These are phyloP conservation scores for Talaromyces thailandensis DNA, from an alignment of 495 filamentous ascomycete genomes.

Conservation along the genomic window DNA sequence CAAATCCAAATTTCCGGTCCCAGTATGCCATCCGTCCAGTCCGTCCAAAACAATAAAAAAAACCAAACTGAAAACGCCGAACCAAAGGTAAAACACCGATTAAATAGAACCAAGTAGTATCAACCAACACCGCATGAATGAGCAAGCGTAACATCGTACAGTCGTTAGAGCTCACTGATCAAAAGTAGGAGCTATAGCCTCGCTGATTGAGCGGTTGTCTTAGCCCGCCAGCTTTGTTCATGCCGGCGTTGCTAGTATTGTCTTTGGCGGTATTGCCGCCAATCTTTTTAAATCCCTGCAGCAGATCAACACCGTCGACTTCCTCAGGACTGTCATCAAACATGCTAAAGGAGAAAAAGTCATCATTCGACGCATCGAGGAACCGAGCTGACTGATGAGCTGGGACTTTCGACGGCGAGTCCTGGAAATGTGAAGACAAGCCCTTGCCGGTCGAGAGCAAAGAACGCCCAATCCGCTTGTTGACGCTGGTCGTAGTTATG, in stretches of 20 bases:
- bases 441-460: constrained; percentile 19
- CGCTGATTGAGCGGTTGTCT: constrained; percentile 32
- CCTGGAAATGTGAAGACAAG: constrained; percentile 30
- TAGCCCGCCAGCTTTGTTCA: constrained; percentile 17
- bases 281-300: constrained; percentile 87
- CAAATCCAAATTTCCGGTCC: background rate
- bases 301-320: constrained; percentile 67
- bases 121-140: constrained; percentile 2
- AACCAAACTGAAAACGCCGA: background rate
- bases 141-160: constrained; percentile 1
- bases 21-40: background rate
- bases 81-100: constrained; percentile 3
- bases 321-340: constrained; percentile 54
- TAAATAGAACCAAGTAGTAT: background rate
- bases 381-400: constrained; percentile 42
- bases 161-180: background rate
- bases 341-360: constrained; percentile 53
- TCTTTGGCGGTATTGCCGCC: constrained; percentile 40
- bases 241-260: constrained; percentile 13
- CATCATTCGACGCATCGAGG: constrained; percentile 46
- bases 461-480: constrained; percentile 37
- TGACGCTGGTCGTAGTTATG: constrained; percentile 45
- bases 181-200: constrained; percentile 38
- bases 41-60: background rate
- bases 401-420: constrained; percentile 37